Evolutionary conservation across 495 filamentous ascomycete genomes (phyloP).

Genomic region (Cudoniella acicularis): DNA sequence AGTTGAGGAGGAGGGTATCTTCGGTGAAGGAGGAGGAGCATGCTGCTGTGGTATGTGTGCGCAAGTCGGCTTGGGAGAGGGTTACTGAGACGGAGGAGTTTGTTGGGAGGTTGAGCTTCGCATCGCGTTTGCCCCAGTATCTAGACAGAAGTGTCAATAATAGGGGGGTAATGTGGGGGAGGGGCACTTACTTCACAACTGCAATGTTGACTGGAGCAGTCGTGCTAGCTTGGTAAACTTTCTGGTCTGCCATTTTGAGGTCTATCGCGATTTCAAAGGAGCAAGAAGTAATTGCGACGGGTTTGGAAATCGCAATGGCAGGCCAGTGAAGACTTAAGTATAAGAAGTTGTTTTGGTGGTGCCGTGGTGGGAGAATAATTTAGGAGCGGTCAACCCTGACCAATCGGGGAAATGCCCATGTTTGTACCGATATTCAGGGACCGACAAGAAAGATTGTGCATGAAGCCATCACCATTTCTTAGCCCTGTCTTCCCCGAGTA

Average conservation of each 20-base stretch:
- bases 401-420: conserved; percentile 17
- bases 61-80: conserved; percentile 87
- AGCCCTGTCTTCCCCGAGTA: background rate
- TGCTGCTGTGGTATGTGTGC: conserved; percentile 92
- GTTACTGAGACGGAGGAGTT: conserved; percentile 97
- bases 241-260: conserved; percentile 43
- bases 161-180: conserved; percentile 74
- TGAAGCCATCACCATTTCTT: conserved; percentile 4
- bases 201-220: conserved; percentile 98
- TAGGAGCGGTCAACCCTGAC: conserved; percentile 21
- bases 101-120: conserved; percentile 89
- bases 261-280: background rate
- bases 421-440: background rate
- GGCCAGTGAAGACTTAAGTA: background rate
- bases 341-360: background rate
- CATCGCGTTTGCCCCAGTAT: conserved; percentile 97
- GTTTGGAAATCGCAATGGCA: background rate
- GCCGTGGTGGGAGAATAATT: conserved; percentile 1
- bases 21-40: conserved; percentile 69
- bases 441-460: conserved; percentile 9
- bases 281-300: background rate
- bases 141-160: conserved; percentile 73
- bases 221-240: conserved; percentile 84
- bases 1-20: conserved; percentile 84
- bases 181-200: conserved; percentile 78